Conservation (phyloP, 2,329 filamentous ascomycete genomes). For the Sarocladium brachiariae region DNA sequence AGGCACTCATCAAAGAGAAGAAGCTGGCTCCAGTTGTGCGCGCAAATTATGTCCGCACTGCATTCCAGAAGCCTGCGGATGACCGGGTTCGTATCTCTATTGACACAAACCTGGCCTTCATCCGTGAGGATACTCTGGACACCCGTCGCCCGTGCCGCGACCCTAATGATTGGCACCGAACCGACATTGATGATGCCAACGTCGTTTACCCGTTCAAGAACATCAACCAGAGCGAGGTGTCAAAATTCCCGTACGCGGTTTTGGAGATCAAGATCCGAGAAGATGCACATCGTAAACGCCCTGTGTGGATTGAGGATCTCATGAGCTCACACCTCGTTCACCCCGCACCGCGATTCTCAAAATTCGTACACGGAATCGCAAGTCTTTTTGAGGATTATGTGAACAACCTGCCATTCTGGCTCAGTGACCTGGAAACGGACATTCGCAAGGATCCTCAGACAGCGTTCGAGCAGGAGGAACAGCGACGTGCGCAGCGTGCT, state of each 20-base stretch:
- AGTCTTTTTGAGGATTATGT: constrained; percentile 92
- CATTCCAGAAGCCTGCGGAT: constrained; percentile 93
- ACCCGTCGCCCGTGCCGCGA: constrained; percentile 79
- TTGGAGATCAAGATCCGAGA: constrained; percentile 87
- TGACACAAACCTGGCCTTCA: constrained; percentile 86
- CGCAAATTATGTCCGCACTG: constrained; percentile 88
- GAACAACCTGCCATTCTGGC: constrained; percentile 94
- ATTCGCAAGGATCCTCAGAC: constrained; percentile 88
- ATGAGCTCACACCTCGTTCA: constrained; percentile 92
- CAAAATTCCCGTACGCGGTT: constrained; percentile 81
- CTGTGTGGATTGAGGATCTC: constrained; percentile 83
- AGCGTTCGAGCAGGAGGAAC: constrained; percentile 87
- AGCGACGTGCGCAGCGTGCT: constrained; percentile 69
- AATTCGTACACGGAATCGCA: constrained; percentile 91
- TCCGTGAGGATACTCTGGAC: constrained; percentile 73
- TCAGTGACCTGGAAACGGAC: constrained; percentile 83
- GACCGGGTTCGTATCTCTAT: constrained; percentile 86
- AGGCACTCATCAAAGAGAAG: constrained; percentile 70
- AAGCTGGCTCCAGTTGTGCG: constrained; percentile 78
- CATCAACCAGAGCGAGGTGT: constrained; percentile 86
- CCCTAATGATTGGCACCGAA: constrained; percentile 81
- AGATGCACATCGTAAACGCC: constrained; percentile 57
- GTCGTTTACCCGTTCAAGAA: constrained; percentile 84
- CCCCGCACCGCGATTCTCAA: constrained; percentile 83
- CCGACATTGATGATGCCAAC: constrained; percentile 75